phyloP scores from a whole-genome alignment of 305 asterid genomes.

The Solanum hybrid region DNA sequence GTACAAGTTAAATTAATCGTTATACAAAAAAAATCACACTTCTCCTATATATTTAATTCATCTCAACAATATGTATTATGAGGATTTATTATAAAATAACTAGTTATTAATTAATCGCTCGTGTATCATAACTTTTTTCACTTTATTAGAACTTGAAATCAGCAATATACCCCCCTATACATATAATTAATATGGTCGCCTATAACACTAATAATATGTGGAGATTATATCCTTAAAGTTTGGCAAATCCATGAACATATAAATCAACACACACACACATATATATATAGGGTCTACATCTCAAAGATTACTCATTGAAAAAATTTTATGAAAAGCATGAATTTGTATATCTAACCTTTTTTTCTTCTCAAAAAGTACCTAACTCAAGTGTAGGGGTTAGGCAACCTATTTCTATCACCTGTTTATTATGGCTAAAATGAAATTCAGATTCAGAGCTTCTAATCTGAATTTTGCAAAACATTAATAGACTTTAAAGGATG shows the following conservation, averaged over 20 bases:
- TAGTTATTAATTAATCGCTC: too few relatives aligned
- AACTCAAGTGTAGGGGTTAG: neutral
- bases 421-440: neutral
- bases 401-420: neutral
- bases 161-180: neutral
- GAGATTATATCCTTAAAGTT: neutral
- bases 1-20: neutral
- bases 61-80: neutral
- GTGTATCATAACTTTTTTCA: neutral
- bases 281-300: neutral
- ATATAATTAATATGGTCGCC: neutral
- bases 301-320: neutral
- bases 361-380: neutral
- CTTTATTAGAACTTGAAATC: neutral
- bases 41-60: neutral
- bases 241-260: neutral
- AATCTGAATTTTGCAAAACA: neutral
- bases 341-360: neutral
- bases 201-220: neutral
- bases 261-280: neutral
- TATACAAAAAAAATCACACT: neutral
- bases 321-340: neutral
- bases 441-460: neutral
- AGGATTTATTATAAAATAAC: neutral
- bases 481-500: neutral